These are phyloP conservation scores for Vitis rotundifolia DNA, from an alignment of 164 flowering plant genomes.

Conservation along the genomic window DNA sequence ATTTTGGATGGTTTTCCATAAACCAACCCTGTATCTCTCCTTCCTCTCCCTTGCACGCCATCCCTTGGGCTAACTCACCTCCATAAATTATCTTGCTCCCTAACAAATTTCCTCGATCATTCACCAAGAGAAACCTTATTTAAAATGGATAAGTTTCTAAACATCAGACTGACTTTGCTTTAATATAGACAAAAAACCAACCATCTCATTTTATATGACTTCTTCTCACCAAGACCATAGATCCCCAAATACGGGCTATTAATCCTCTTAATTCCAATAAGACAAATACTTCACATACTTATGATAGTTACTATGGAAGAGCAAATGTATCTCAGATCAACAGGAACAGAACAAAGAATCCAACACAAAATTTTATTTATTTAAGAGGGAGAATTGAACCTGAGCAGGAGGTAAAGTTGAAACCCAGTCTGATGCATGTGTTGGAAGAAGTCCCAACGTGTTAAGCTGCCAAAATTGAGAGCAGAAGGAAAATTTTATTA, in stretches of 20 bases:
- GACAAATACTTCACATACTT: not conserved
- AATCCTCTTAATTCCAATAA: not conserved
- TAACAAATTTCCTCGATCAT: no score
- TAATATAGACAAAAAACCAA: no score
- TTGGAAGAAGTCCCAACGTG: constrained; percentile 96
- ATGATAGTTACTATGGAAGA: not conserved
- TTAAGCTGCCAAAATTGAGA: constrained; percentile 68
- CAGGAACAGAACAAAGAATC: not conserved
- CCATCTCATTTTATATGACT: no score
- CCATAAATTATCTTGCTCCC: no score
- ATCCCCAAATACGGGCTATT: not conserved
- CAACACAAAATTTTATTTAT: not conserved
- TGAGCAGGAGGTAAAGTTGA: constrained; percentile 93
- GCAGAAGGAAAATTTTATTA: not conserved
- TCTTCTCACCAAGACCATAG: not conserved
- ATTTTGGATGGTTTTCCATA: no score
- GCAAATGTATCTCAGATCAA: not conserved
- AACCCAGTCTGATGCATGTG: constrained; percentile 98
- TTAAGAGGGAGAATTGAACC: constrained; percentile 38
- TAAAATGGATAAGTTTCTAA: no score
- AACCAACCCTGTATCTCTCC: no score
- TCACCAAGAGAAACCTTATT: no score
- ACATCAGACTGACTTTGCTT: no score
- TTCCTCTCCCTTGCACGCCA: no score
- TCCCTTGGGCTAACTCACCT: no score